Evolutionary conservation across 441 rosid genomes (phyloP).

Genomic region (Adansonia grandidieri): DNA sequence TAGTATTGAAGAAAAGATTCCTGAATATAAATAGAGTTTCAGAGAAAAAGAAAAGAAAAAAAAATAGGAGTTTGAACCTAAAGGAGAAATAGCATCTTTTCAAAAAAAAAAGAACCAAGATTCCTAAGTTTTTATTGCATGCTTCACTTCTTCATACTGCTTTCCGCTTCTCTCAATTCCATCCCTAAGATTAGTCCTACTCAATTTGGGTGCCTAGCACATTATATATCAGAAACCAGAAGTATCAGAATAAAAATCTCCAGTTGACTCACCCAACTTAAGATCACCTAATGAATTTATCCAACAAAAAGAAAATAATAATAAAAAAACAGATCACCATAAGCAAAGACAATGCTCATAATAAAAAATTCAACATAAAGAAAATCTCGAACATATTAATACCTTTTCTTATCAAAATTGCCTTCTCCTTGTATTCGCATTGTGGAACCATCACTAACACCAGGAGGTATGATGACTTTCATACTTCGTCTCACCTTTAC

Average conservation of each 20-base stretch:
- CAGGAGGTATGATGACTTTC: conserved; percentile 76
- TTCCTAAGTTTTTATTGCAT: not conserved
- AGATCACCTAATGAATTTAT: conserved; percentile 2
- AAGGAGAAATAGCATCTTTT: not conserved
- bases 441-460: conserved; percentile 74
- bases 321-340: not conserved
- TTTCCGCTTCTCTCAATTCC: not conserved
- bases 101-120: not conserved
- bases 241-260: not conserved
- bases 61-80: not conserved
- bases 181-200: conserved; percentile 16
- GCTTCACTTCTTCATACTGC: conserved; percentile 8
- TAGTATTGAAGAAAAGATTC: conserved; percentile 11
- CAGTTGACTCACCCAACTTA: not conserved
- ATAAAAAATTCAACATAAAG: not conserved
- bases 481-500: conserved; percentile 57
- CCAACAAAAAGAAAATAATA: not conserved
- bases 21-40: not conserved
- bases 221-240: conserved; percentile 16
- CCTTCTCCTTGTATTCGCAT: conserved; percentile 79
- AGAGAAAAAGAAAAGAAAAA: not conserved
- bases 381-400: conserved; percentile 15
- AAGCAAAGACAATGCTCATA: conserved; percentile 7
- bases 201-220: not conserved
- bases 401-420: conserved; percentile 73